phyloP scores from a whole-genome alignment of 1,284 basidiomycete species.

The Cutaneotrichosporon mucoides region DNA sequence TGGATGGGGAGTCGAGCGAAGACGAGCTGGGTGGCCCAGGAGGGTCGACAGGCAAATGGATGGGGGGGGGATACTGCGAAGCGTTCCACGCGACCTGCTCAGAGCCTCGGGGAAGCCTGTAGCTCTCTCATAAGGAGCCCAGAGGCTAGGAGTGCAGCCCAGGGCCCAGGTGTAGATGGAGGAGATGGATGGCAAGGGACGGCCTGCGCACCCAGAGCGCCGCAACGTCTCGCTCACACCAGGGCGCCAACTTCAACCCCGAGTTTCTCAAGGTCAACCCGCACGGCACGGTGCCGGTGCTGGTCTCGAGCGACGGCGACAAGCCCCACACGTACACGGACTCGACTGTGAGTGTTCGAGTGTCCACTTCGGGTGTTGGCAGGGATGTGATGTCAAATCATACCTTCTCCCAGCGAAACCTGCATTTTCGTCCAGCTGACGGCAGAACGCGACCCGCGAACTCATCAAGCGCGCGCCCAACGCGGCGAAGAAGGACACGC shows the following conservation, averaged over 20 bases:
- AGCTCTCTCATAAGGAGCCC: too few relatives aligned
- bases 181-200: too few relatives aligned
- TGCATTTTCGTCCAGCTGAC: not conserved
- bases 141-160: too few relatives aligned
- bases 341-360: not conserved
- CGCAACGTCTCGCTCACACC: slow-evolving; percentile 7
- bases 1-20: too few relatives aligned
- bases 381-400: not conserved
- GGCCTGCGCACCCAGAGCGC: too few relatives aligned
- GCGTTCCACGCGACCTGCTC: too few relatives aligned
- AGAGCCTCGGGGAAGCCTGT: too few relatives aligned
- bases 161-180: too few relatives aligned
- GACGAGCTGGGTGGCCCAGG: too few relatives aligned
- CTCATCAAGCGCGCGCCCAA: slow-evolving; percentile 53
- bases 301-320: slow-evolving; percentile 52
- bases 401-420: too few relatives aligned
- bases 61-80: too few relatives aligned
- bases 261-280: slow-evolving; percentile 58
- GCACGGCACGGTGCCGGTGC: slow-evolving; percentile 57
- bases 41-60: too few relatives aligned
- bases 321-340: slow-evolving; percentile 2
- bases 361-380: not conserved
- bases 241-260: slow-evolving; percentile 63
- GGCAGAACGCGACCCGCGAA: slow-evolving; percentile 52
- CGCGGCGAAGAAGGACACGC: slow-evolving; percentile 38